Percentiles rank a stretch among this genome's conserved stretches.
These are phyloP conservation scores for Trichosanthes cucumerina DNA, from an alignment of 306 rosid genomes.

Conservation along the genomic window DNA sequence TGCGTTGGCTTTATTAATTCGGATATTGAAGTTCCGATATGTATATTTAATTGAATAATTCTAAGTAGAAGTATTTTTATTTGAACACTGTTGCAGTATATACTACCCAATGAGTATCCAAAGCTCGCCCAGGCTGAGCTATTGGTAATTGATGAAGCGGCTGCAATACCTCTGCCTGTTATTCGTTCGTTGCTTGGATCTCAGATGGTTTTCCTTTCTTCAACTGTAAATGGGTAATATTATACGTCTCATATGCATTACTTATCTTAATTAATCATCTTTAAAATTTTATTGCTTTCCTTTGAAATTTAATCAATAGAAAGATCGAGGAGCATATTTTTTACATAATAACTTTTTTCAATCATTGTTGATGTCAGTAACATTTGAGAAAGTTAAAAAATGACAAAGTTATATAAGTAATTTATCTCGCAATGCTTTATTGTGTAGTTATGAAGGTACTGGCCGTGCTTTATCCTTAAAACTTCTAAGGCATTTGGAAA, in stretches of 20 bases:
- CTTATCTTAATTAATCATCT: neutral
- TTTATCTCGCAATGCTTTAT: neutral
- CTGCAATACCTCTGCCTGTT: constrained; percentile 84
- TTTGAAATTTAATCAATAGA: neutral
- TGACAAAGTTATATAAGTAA: too few relatives aligned
- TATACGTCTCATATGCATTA: neutral
- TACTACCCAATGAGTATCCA: constrained; percentile 75
- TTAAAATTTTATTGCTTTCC: neutral
- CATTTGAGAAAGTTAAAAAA: too few relatives aligned
- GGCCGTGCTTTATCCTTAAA: constrained; percentile 84
- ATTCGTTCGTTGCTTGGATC: constrained; percentile 88
- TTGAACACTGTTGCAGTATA: constrained; percentile 39
- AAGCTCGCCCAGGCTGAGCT: constrained; percentile 92
- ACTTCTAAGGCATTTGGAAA: constrained; percentile 76
- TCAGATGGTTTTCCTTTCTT: constrained; percentile 79
- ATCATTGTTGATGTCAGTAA: neutral
- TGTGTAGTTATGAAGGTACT: constrained; percentile 81
- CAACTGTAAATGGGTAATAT: constrained; percentile 77
- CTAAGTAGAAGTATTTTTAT: too few relatives aligned
- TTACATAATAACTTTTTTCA: too few relatives aligned
- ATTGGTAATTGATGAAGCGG: constrained; percentile 91
- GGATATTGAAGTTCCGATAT: neutral
- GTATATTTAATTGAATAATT: neutral
- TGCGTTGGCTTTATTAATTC: neutral
- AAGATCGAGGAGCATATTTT: too few relatives aligned